Base-by-base conservation (phyloP, 2,329 filamentous ascomycete genomes). In the Neospermospora avenae region DNA sequence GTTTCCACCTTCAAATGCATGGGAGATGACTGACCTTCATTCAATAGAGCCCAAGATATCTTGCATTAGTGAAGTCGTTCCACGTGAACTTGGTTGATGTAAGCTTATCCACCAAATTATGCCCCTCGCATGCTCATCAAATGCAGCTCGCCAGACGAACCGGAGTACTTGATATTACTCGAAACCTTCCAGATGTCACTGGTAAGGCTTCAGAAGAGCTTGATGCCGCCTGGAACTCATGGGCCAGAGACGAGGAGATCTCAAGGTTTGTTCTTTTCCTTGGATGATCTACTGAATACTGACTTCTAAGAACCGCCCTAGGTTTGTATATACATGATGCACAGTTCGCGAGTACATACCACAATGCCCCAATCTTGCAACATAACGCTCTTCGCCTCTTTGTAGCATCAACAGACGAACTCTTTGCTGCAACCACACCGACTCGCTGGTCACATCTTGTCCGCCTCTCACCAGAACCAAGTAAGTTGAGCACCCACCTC, bases 61-160 rank as follows among this genome's bases (percentile, higher is more conserved):
- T 65, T 2, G 54, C 49, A 6, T 49, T 62, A 24, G 55, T 63
- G 16, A 58, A 65, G 42, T 25, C 57, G 2, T 59, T 65, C 25
- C 60, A 63, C 45, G 60, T 61, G 8, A 57, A 58, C 37, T 51
- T 65, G 20, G 56, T 63, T 51, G 55, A 62, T 42, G 63, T 65
- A 61, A 57, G 49, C 16, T 31, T 3, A 45, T 24, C 6, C 7
- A 16, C 25, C 5, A 6, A 20, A 22, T n/a, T 48, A 0, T 7
- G 2, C 39, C 3, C 20, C 10, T 18, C 22, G 18, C 37, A 13
- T 25, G 28, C 42, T 57, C 18, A 48, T 31, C 22, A 18, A n/a
- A 5, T n/a, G n/a, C 31, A 57, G 54, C 54, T 57, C 37, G 54
- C 54, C 6, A 45, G 44, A 34, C 42, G 42, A 45, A 37, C 31